Evolutionary conservation across 2,329 filamentous ascomycete genomes (phyloP), one percentile per base, ranked within the genome.

Genomic region (Magnaporthiopsis rhizophila): DNA sequence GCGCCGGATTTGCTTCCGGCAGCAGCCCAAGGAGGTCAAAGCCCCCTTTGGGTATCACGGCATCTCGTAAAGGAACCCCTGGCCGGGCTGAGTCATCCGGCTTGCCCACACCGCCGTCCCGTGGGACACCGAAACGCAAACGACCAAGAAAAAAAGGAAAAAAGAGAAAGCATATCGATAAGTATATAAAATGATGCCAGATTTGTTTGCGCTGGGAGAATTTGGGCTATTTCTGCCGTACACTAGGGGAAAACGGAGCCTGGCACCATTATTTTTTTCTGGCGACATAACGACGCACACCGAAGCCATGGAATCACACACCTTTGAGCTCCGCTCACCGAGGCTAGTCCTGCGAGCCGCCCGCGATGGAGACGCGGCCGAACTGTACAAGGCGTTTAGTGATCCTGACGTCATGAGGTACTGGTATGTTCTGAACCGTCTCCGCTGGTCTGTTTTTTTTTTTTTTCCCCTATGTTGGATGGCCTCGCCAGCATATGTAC

Each of bases 401-500:
- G 30, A 59, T n/a, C 53, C 56, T 11, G 62, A 63, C 9, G 62
- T 63, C 34, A 63, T 63, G 62, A 63, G 38, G 26, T 63, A 63
- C 36, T 63, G 62, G 62, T 63, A 28, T 26, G 60, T 34, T 3
- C 21, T 53, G 45, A 53, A n/a, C 18, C 7, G 18, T n/a, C 18
- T 13, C 15, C 21, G 6, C 18, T n/a, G 2, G 45, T 6, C 18
- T 5, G 18, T 53, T 4, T 50, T 5, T 11, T 12, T n/a, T 21
- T n/a, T 18, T 50, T 18, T 11, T n/a, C 15, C 3, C 3, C n/a
- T 5, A 13, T 21, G 7, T 21, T n/a, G 45, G 13, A 38, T 13
- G 15, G 36, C 8, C 13, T 38, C 13, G 36, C 15, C 36, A 50
- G 45, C 15, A 50, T 8, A 9, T 50, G 3, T 21, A 12, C 7